Evolutionary conservation across 2,329 filamentous ascomycete species (phyloP).

Genomic region (Hypoxylon sp.): DNA sequence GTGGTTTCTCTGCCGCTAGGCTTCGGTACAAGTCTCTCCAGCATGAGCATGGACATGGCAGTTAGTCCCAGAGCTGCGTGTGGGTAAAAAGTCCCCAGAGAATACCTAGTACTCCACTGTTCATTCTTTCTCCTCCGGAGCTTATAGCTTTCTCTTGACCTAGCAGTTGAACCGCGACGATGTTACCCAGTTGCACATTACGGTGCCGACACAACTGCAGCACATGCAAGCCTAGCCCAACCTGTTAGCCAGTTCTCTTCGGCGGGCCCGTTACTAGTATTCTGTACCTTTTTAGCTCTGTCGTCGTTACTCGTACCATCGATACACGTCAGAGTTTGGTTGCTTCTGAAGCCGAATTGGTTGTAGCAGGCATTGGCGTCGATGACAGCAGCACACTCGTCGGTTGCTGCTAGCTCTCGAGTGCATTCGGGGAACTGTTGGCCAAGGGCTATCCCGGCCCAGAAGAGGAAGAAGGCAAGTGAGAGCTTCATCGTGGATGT

Average conservation of each 20-base stretch:
- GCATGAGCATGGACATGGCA: too few relatives aligned
- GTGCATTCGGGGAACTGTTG: constrained; percentile 51
- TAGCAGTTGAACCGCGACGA: constrained; percentile 45
- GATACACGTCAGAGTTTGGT: constrained; percentile 54
- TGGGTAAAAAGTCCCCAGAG: not conserved
- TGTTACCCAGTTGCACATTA: constrained; percentile 55
- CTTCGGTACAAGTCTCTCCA: too few relatives aligned
- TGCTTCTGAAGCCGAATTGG: constrained; percentile 51
- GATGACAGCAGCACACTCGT: constrained; percentile 56
- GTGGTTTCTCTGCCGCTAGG: too few relatives aligned
- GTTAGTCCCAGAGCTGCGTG: not conserved
- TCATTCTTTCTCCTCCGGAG: not conserved
- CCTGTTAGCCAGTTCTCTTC: constrained; percentile 3
- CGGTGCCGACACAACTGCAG: constrained; percentile 52
- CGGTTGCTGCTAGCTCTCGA: constrained; percentile 50
- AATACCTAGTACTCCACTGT: not conserved
- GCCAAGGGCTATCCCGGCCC: constrained; percentile 38
- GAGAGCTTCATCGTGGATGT: constrained; percentile 41
- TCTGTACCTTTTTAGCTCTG: constrained; percentile 49
- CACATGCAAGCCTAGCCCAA: constrained; percentile 52
- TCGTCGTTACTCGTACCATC: constrained; percentile 52
- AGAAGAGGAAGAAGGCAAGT: constrained; percentile 41
- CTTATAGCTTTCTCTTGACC: not conserved
- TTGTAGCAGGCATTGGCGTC: constrained; percentile 57
- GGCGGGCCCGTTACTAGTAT: not conserved